Conservation (phyloP, 1,284 basidiomycete genomes). For the Porogramme epimiltina region DNA sequence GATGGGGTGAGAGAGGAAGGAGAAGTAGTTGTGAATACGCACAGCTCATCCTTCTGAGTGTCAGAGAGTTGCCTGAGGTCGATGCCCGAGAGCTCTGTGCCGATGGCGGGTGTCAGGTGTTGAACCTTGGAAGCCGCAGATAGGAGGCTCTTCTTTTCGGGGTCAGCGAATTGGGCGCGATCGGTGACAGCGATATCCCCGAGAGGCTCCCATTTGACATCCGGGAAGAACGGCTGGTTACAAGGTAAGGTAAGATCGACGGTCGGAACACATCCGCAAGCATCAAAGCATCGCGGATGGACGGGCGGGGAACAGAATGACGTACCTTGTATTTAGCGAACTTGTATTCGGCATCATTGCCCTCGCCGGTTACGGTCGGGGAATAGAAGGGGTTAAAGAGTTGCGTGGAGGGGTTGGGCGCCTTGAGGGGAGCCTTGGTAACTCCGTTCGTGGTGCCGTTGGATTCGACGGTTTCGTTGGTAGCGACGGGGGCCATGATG, state of each 20-base stretch:
- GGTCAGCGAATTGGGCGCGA: constrained; percentile 62
- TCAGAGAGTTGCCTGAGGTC: constrained; percentile 62
- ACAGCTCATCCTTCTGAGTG: constrained; percentile 71
- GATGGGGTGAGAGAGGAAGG: background rate
- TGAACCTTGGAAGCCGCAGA: constrained; percentile 59
- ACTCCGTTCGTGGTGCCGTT: constrained; percentile 18
- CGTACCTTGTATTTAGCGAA: constrained; percentile 63
- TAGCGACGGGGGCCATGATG: constrained; percentile 50
- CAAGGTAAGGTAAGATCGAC: constrained; percentile 1
- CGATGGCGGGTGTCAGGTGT: constrained; percentile 64
- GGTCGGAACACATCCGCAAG: background rate
- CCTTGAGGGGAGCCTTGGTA: constrained; percentile 14
- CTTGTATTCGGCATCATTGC: constrained; percentile 50
- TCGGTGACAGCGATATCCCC: constrained; percentile 58
- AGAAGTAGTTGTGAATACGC: too few relatives aligned
- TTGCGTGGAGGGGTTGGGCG: constrained; percentile 15
- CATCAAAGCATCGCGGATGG: background rate
- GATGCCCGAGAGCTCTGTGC: constrained; percentile 64
- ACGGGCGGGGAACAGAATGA: background rate
- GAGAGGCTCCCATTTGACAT: constrained; percentile 65
- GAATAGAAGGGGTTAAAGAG: constrained; percentile 71
- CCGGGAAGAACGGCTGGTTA: constrained; percentile 63
- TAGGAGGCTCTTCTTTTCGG: constrained; percentile 57
- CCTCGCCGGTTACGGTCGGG: constrained; percentile 52
- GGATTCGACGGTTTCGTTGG: constrained; percentile 24